Evolutionary conservation across 139 green algal species (phyloP), one percentile per base, ranked within the genome.

Genomic region (Chlamydomonas schloesseri): DNA sequence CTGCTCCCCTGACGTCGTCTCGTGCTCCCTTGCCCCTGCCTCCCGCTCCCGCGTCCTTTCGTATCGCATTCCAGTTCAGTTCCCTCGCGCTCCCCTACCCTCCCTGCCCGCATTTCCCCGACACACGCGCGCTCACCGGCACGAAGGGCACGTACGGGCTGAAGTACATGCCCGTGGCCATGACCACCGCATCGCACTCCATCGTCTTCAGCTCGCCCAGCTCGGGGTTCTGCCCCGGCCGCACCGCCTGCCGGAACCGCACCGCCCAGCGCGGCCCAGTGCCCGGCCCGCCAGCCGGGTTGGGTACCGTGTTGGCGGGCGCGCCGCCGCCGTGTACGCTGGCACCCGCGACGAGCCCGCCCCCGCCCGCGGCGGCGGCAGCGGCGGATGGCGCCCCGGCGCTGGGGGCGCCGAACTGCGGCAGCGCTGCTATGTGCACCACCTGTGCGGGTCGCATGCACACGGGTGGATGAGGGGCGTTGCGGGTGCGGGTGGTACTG

Each of bases 81-180:
- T n/a, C n/a, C n/a, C n/a, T n/a, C n/a, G n/a, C n/a, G n/a, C n/a
- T n/a, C n/a, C n/a, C 65, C n/a, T 2, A 26, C 31, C 65, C n/a
- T 15, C 65, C 65, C 65, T 23, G 1, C 65, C 65, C n/a, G 31
- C 64, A 70, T 62, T 62, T 62, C 64, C 28, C 28, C 10, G 3
- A 31, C 24, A 18, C 64, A 10, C 13, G 29, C 50, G 20, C 31
- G 4, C 67, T 57, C 33, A 75, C 65, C 76, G 26, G 76, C 50
- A 83, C 76, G 60, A 65, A 74, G 13, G 82, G 82, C 42, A 82
- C 37, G 71, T 88, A 74, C 20, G 82, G 82, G 31, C 31, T 57
- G 57, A 55, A 73, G 82, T 88, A 88, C 50, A 82, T 88, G 29
- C 82, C 82, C 18, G 82, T 88, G 18, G 71, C 71, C 42, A 82